A percentile compares a stretch with the other conserved stretches of the same genome.
phyloP scores from a whole-genome alignment of 1,139 yeast species.

The Entelexis paramagnoliae region DNA sequence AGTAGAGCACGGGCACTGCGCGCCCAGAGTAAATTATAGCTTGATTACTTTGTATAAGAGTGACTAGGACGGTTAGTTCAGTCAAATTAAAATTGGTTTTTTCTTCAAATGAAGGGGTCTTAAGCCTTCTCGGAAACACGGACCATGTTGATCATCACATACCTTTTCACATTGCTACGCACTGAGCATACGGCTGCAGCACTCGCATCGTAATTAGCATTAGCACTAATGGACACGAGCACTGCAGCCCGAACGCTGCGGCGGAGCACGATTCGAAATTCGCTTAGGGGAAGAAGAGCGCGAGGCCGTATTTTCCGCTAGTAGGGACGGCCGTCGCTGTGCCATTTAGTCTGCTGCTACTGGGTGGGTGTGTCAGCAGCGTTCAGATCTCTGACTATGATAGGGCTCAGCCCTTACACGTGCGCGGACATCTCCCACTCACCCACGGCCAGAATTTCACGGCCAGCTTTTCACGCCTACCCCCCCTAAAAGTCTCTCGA shows the following conservation, averaged over 20 bases:
- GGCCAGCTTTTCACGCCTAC: neutral
- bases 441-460: conserved; percentile 3
- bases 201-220: no score
- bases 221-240: no score
- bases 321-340: neutral
- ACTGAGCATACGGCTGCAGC: no score
- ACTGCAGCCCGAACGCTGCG: no score
- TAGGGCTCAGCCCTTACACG: conserved; percentile 9
- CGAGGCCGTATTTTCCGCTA: no score
- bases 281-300: no score
- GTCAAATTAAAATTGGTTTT: conserved; percentile 20
- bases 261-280: no score
- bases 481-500: neutral
- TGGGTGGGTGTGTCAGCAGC: neutral
- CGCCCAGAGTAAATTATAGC: no score
- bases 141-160: conserved; percentile 34
- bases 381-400: neutral
- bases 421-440: neutral
- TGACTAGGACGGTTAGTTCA: conserved; percentile 22
- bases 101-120: conserved; percentile 32
- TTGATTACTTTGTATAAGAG: neutral
- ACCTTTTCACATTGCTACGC: conserved; percentile 12
- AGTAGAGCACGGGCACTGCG: no score
- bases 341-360: neutral
- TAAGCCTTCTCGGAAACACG: conserved; percentile 37